Base-by-base conservation (phyloP, 2,329 filamentous ascomycete genomes). In the Pleoardoris graminearum region DNA sequence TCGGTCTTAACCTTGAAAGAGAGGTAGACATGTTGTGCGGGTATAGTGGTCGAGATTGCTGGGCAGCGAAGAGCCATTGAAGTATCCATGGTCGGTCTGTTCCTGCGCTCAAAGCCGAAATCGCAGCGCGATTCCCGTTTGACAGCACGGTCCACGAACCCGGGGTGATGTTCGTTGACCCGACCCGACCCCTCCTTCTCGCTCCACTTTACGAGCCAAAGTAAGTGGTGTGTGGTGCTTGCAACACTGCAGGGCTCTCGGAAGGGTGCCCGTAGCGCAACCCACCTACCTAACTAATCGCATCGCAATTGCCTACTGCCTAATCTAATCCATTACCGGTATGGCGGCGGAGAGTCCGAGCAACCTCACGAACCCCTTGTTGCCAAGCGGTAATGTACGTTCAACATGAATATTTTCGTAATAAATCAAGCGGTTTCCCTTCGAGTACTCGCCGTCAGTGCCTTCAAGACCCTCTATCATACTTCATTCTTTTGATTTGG, bases 1-100 rank as follows among this genome's bases (percentile, higher is more conserved):
- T 50, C 25, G 54, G 57, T 44, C 54, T 56, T 32, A 53, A 54
- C 46, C 54, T 59, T 36, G 58, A 55, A 37, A 47, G 33, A 21
- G 27, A 44, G 45, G 53, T 49, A 38, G 51, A 59, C 60, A 63
- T 65, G 21, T 23, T 54, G 45, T 37, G 25, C n/a, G 25, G 39
- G 23, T 50, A 46, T 16, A 36, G 39, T 36, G 29, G 4, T 35
- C 12, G 39, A n/a, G 3, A 21, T 12, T 12, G 33, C 37, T 22
- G 37, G 27, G 50, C 44, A 38, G 44, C 43, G 37, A 19, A 32
- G n/a, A 41, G 41, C 17, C 41, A 25, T 48, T 53, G 30, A 48
- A 53, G 50, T 48, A 48, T 47, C 37, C 22, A 14, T 29, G 10
- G 44, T 10, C 21, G 22, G n/a, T 4, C 33, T 37, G 23, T 25